Percentiles rank a stretch among this genome's conserved stretches.
These are phyloP conservation scores for Metahyphopichia silvanorum DNA, from an alignment of 805 yeast species.

Conservation along the genomic window DNA sequence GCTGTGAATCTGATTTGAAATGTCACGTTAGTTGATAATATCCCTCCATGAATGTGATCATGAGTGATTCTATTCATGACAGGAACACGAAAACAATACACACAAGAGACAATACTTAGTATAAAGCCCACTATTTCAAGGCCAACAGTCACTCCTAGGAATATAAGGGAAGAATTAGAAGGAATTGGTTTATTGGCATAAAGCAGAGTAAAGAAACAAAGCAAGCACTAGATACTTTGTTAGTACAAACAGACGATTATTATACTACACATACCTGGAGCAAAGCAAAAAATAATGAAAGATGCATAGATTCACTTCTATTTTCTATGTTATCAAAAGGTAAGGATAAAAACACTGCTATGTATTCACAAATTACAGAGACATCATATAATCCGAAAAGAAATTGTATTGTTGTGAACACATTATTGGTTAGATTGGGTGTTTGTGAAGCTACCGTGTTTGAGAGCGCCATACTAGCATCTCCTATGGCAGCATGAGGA, in stretches of 20 bases:
- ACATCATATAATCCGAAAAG: conserved; percentile 17
- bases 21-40: no score
- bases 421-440: no score
- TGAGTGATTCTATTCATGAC: conserved; percentile 25
- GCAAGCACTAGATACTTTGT: conserved; percentile 2
- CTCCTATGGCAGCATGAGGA: no score
- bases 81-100: conserved; percentile 16
- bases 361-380: conserved; percentile 24
- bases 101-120: conserved; percentile 13
- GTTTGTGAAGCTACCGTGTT: no score
- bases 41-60: no score
- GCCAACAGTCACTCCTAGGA: conserved; percentile 13
- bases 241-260: background rate
- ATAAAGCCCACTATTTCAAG: conserved; percentile 18
- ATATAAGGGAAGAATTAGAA: conserved; percentile 12
- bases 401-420: no score
- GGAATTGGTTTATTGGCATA: conserved; percentile 16
- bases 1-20: no score
- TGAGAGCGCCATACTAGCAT: no score
- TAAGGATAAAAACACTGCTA: conserved; percentile 23
- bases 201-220: conserved; percentile 17
- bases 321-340: conserved; percentile 33
- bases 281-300: conserved; percentile 16
- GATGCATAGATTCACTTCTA: conserved; percentile 19
- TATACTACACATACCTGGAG: conserved; percentile 15